phyloP scores from a whole-genome alignment of 495 filamentous ascomycete genomes.

The Neurospora sublineolata region DNA sequence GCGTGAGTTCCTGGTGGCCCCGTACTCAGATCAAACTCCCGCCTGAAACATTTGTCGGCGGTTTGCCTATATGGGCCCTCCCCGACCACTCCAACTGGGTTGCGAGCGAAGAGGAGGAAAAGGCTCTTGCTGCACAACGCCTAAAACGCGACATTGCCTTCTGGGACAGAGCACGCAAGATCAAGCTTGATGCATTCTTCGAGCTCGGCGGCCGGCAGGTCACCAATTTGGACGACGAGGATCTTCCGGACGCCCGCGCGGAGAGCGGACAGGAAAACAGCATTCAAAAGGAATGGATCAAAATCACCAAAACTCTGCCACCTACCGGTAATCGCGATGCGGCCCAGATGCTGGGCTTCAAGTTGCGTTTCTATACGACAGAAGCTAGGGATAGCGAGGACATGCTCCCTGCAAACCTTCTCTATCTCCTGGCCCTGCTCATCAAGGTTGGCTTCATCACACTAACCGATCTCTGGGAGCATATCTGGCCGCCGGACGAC shows the following conservation, averaged over 20 bases:
- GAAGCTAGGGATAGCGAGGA: conserved; percentile 55
- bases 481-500: conserved; percentile 77
- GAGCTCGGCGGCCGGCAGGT: conserved; percentile 59
- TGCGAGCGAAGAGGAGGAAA: conserved; percentile 54
- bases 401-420: conserved; percentile 74
- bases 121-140: conserved; percentile 35
- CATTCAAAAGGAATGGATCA: conserved; percentile 58
- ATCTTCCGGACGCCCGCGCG: conserved; percentile 32
- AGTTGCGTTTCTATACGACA: conserved; percentile 84
- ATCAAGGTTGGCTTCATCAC: conserved; percentile 98
- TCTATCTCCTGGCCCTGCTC: conserved; percentile 78
- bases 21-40: conserved; percentile 37
- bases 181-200: conserved; percentile 77
- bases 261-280: conserved; percentile 33
- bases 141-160: conserved; percentile 61
- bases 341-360: conserved; percentile 93
- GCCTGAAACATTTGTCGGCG: conserved; percentile 29
- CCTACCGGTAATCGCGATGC: conserved; percentile 80
- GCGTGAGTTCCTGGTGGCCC: conserved; percentile 96
- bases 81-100: conserved; percentile 50
- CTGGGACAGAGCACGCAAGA: conserved; percentile 65
- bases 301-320: conserved; percentile 65
- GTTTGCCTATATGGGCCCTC: conserved; percentile 71
- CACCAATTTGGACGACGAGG: conserved; percentile 36
- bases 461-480: conserved; percentile 83